Base-by-base conservation (phyloP, 345 rosid species). In the Moringa oleifera region DNA sequence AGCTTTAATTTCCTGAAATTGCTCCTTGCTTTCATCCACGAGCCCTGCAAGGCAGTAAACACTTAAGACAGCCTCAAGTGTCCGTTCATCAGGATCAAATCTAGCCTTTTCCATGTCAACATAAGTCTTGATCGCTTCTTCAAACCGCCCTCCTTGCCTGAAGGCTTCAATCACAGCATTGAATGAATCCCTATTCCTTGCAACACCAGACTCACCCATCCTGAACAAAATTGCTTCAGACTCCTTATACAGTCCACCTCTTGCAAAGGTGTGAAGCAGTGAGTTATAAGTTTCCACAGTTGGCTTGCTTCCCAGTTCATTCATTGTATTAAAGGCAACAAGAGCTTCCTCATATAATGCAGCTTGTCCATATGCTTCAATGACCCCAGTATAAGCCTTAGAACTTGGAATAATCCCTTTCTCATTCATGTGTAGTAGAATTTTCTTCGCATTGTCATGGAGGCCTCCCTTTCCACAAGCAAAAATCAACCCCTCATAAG, bases 391-490 rank as follows among this genome's bases (percentile, higher is more conserved):
- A 71, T 78, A 90, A 55, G 85, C 90, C 81, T 76, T 86, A 61
- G 96, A 75, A 77, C 97, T 93, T 19, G 96, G 98, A 67, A 93
- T 79, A 20, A 85, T 71, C 46, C 86, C 85, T 33, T 80, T 83
- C 72, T 81, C 86, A 63, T 77, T 80, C 97, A 93, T 90, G 78
- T 82, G 83, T 59, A 80, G 86, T 57, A 93, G 75, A 49, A 88
- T 82, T 73, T 78, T 81, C 77, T 68, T 83, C 53, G 91, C 90
- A 77, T 93, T 96, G 62, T 88, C 87, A 59, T 88, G 80, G 23
- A 93, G 80, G 61, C 97, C 97, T 64, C 97, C 98, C 70, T 81
- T 90, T 63, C 98, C 97, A 71, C 98, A 86, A 67, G 96, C 88
- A 78, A 67, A 80, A 55, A 86, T 81, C 77, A 93, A 79, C 50